Percentiles rank a stretch among this genome's conserved stretches.
These are phyloP conservation scores for Mrakia gelida DNA, from an alignment of 768 basidiomycete genomes.

Conservation along the genomic window DNA sequence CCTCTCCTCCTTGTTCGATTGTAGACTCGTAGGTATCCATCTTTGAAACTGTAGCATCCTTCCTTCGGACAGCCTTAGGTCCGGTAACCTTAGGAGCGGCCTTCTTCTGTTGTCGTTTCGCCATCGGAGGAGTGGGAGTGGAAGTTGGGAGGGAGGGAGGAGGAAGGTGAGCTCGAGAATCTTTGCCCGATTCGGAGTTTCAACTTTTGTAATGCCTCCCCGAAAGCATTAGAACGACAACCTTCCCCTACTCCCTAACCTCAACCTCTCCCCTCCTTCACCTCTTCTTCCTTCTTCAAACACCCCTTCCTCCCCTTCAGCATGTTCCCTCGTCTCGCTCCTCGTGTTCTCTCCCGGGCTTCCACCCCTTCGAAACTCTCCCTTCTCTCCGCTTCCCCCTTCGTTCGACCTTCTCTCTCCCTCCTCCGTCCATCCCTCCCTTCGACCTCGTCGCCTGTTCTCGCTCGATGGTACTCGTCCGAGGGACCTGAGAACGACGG, in stretches of 20 bases:
- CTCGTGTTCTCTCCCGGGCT: not conserved
- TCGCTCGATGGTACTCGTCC: slow-evolving; percentile 13
- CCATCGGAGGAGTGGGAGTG: not conserved
- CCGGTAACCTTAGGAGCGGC: not conserved
- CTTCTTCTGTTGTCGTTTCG: not conserved
- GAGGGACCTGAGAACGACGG: not conserved
- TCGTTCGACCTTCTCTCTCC: not conserved
- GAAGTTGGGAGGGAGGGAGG: not conserved
- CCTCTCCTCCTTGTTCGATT: slow-evolving; percentile 28
- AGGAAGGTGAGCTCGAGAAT: not conserved
- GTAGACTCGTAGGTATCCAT: slow-evolving; percentile 28
- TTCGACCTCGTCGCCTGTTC: not conserved
- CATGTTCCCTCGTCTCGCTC: slow-evolving; percentile 17
- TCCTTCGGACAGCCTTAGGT: slow-evolving; percentile 11
- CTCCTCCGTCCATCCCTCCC: not conserved
- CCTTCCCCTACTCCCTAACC: no score
- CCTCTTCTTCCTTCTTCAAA: not conserved
- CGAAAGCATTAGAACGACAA: no score
- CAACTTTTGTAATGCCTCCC: not conserved
- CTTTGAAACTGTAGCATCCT: slow-evolving; percentile 8
- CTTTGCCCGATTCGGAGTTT: not conserved
- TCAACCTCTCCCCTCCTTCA: not conserved
- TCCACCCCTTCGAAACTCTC: not conserved
- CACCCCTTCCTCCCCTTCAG: not conserved
- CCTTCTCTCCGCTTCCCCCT: not conserved